Base-by-base conservation (phyloP, 306 rosid genomes). In the Trifolium dubium region DNA sequence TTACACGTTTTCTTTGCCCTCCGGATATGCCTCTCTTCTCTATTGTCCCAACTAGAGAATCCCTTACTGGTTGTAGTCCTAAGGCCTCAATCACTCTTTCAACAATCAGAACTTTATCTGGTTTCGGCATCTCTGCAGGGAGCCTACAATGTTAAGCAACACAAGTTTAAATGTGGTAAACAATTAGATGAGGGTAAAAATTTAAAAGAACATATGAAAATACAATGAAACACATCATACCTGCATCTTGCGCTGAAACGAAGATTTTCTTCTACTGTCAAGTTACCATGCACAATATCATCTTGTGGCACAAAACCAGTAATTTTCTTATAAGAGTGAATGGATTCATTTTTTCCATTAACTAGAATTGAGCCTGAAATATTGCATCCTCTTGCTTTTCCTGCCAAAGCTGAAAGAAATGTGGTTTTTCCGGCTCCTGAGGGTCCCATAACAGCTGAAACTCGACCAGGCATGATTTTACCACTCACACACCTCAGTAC, bases 381-480 rank as follows among this genome's bases (percentile, higher is more conserved):
- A 10, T 83, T 82, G 85, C 92, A 88, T 30, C 94, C 94, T 69
- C 85, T 77, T 69, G 83, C 77, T 75, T 91, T 91, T 67, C 97
- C 97, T 1, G 94, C 84, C 82, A 88, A 81, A 73, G 97, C 90
- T 17, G 94, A 84, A 43, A 91, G 97, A 83, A 88, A 91, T 39
- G 97, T 91, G n/a, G 97, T 91, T 83, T 91, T 91, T 31, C 97
- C 97, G 40, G 92, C 94, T 66, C 97, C 97, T 3, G 94, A 91
- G 80, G 97, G 97, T 78, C 97, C 97, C 97, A 91, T 91, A 69
- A 88, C 97, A 65, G 90, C 97, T 32, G 97, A 82, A 64, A 91
- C 89, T 76, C 94, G 85, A 79, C 97, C 92, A 3, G 97, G 97
- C 80, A 71, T 77, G 67, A 91, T 35, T 81, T 91, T 88, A 63